Conservation (phyloP, 305 asterid genomes). For the Salvia sclarea region DNA sequence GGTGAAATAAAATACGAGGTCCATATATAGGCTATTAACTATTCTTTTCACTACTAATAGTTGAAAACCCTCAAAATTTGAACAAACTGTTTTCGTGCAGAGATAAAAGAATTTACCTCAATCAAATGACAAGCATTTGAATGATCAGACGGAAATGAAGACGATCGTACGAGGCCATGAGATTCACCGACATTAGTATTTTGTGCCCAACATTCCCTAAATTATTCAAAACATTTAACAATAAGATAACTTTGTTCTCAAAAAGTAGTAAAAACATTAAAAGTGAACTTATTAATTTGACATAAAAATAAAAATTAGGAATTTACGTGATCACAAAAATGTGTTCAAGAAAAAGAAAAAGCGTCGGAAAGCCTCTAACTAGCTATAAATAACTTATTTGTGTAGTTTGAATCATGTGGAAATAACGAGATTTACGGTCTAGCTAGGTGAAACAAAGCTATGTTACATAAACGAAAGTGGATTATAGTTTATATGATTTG, state of each 20-base stretch:
- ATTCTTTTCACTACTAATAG: neutral
- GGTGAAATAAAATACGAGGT: neutral
- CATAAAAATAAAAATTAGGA: neutral
- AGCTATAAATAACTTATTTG: no score
- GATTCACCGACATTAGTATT: slow-evolving; percentile 44
- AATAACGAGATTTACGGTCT: no score
- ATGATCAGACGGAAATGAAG: slow-evolving; percentile 48
- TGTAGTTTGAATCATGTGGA: no score
- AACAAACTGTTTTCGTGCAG: neutral
- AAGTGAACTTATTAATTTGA: neutral
- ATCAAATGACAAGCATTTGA: slow-evolving; percentile 30
- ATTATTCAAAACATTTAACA: slow-evolving; percentile 22
- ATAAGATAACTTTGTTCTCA: neutral
- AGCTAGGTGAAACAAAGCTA: no score
- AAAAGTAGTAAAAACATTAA: neutral
- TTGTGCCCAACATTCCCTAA: slow-evolving; percentile 66
- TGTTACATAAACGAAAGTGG: neutral
- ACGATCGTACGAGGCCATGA: slow-evolving; percentile 45
- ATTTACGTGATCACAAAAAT: no score
- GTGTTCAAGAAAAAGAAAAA: no score
- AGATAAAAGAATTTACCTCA: slow-evolving; percentile 26
- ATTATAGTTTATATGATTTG: no score
- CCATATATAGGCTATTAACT: neutral
- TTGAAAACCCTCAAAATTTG: neutral
- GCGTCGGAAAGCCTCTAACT: no score